Evolutionary conservation across 1,284 basidiomycete species (phyloP).

Genomic region (Thecaphora thlaspeos): DNA sequence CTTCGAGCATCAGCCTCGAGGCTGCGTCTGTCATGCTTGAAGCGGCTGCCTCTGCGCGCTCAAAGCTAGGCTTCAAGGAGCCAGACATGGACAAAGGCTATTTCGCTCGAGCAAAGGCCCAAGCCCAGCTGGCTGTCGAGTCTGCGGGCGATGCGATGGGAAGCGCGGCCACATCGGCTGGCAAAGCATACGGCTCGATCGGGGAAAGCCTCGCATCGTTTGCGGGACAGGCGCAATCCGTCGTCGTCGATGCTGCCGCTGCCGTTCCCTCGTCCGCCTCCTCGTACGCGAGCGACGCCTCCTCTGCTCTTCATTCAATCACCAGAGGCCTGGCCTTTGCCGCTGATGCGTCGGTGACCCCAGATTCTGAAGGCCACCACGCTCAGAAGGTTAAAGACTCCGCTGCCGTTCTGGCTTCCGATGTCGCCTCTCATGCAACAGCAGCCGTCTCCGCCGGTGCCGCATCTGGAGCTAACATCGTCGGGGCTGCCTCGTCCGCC

Average conservation of each 20-base stretch:
- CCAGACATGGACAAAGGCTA: slow-evolving; percentile 11
- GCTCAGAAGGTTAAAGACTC: too few species aligned
- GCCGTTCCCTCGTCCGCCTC: slow-evolving; percentile 7
- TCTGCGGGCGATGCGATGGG: background rate
- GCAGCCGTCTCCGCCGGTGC: too few species aligned
- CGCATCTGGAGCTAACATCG: background rate
- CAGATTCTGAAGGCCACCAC: too few species aligned
- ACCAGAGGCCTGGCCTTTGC: slow-evolving; percentile 16
- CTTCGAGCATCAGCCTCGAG: slow-evolving; percentile 29
- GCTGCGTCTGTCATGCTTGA: slow-evolving; percentile 35
- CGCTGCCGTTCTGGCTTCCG: too few species aligned
- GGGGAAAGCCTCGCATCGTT: background rate
- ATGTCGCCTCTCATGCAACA: too few species aligned
- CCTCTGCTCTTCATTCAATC: background rate
- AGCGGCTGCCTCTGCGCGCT: slow-evolving; percentile 26
- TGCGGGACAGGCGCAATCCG: background rate
- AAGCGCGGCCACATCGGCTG: slow-evolving; percentile 14
- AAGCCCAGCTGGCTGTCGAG: background rate
- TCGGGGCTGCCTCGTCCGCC: background rate
- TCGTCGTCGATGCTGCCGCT: background rate
- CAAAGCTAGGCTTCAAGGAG: slow-evolving; percentile 27
- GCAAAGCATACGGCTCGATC: background rate
- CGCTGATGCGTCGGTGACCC: too few species aligned
- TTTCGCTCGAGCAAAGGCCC: slow-evolving; percentile 27
- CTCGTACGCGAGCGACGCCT: slow-evolving; percentile 13